Evolutionary conservation across 257 asterid species (phyloP).

Genomic region (Paulownia fortunei): DNA sequence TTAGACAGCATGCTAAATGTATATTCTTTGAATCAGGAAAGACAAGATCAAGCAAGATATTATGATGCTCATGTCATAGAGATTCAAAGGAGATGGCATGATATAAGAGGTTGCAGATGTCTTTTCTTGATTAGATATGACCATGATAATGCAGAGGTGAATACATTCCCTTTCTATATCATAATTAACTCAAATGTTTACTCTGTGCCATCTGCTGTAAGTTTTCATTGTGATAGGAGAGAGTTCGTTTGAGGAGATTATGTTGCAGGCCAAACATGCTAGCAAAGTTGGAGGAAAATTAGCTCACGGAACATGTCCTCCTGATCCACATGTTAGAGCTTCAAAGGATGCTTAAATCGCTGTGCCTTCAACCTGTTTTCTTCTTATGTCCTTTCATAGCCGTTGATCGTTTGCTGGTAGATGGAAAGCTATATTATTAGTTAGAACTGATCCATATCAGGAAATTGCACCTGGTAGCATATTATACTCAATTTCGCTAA

Average conservation of each 20-base stretch:
- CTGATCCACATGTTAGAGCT: not conserved
- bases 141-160: slow-evolving; percentile 76
- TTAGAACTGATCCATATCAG: not conserved
- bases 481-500: not conserved
- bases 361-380: slow-evolving; percentile 4
- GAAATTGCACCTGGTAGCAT: not conserved
- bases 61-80: slow-evolving; percentile 74
- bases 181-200: not conserved
- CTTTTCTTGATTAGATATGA: slow-evolving; percentile 70
- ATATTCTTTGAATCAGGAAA: slow-evolving; percentile 56
- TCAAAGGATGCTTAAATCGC: not conserved
- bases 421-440: not conserved
- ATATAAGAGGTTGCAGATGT: slow-evolving; percentile 97
- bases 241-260: slow-evolving; percentile 75
- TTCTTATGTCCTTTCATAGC: not conserved
- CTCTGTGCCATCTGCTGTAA: not conserved
- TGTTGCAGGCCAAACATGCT: slow-evolving; percentile 71
- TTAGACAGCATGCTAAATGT: not conserved
- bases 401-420: not conserved
- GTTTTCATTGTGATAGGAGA: slow-evolving; percentile 58
- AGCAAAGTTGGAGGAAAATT: slow-evolving; percentile 21
- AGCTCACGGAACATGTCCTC: not conserved
- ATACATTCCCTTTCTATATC: not conserved
- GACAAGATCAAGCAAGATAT: slow-evolving; percentile 71
- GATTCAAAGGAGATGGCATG: slow-evolving; percentile 81